Base-by-base conservation (phyloP, 371 early-diverging fungal species). In the Apophysomyces trapeziformis region DNA sequence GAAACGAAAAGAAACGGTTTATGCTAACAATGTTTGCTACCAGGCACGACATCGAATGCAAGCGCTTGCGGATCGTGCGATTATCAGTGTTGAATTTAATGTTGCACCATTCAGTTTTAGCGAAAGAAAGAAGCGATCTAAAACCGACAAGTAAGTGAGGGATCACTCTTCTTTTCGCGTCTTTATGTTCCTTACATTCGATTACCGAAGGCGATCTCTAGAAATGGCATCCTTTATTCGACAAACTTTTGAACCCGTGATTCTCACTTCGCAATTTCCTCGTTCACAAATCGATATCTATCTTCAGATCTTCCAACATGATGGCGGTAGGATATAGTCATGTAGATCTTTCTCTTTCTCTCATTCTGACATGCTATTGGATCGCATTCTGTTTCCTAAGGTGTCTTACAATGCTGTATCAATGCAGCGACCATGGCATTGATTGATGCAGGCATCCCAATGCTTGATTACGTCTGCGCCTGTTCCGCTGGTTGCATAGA, bases 401-500 rank as follows among this genome's bases (percentile, higher is more conserved):
- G 83, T 41, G 63, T 83, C 6, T 74, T 96, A 21, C 94, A 93
- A 68, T 80, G 92, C 7, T 95, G 94, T 63, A 93, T 97, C 61
- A 97, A 98, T 77, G 99, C 96, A 4, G 87, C 96, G 0, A 94
- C 95, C 7, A 74, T 98, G 85, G 99, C 99, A 0, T 73, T 98
- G 65, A 90, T 98, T n/a, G 96, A 98, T 72, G 99, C 99, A 6
- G 98, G 99, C 46, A 90, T 98, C 38, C 92, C 98, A n/a, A 95
- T 98, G 96, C 70, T 78, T 9, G 99, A 98, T 66, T 96, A 94
- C 79, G 95, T 97, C 4, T 89, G 89, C 61, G 96, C 98, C n/a
- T 93, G 93, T 67, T 93, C 96, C n/a, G 96, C 93, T 11, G 97
- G 97, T 11, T 91, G 85, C 68, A 88, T 92, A 21, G 93, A 94